Percentiles rank a stretch among this genome's conserved stretches.
These are phyloP conservation scores for Gynostemma pentaphyllum DNA, from an alignment of 306 rosid genomes.

Conservation along the genomic window DNA sequence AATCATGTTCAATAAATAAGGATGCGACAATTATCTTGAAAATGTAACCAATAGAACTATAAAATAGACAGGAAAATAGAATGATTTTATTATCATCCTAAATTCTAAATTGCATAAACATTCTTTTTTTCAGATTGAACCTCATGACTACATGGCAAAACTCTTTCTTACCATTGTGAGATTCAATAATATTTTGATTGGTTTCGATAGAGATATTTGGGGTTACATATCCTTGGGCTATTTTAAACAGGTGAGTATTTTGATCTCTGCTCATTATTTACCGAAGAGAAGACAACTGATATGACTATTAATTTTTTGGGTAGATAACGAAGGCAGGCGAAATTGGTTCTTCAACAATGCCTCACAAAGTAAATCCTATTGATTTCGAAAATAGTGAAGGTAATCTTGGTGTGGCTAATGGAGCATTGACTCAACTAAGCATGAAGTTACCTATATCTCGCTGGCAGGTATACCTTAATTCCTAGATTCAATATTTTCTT, in stretches of 20 bases:
- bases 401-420: conserved; percentile 77
- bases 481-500: background rate
- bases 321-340: conserved; percentile 22
- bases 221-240: conserved; percentile 80
- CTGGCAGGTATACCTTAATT: conserved; percentile 51
- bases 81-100: background rate
- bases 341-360: conserved; percentile 55
- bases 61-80: background rate
- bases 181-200: conserved; percentile 65
- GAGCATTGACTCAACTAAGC: conserved; percentile 58
- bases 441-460: conserved; percentile 83
- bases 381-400: conserved; percentile 97
- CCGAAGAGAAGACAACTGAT: background rate
- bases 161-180: conserved; percentile 53
- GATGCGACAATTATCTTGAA: background rate
- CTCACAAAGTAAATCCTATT: conserved; percentile 94
- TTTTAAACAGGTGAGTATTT: conserved; percentile 64
- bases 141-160: conserved; percentile 86
- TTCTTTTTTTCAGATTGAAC: conserved; percentile 60
- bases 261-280: conserved; percentile 2
- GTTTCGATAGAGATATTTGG: conserved; percentile 83
- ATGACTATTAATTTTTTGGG: background rate
- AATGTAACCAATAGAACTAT: background rate
- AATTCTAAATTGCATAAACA: background rate
- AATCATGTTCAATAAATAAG: background rate